Conservation (phyloP, 345 rosid genomes). For the Hibiscus mutabilis region DNA sequence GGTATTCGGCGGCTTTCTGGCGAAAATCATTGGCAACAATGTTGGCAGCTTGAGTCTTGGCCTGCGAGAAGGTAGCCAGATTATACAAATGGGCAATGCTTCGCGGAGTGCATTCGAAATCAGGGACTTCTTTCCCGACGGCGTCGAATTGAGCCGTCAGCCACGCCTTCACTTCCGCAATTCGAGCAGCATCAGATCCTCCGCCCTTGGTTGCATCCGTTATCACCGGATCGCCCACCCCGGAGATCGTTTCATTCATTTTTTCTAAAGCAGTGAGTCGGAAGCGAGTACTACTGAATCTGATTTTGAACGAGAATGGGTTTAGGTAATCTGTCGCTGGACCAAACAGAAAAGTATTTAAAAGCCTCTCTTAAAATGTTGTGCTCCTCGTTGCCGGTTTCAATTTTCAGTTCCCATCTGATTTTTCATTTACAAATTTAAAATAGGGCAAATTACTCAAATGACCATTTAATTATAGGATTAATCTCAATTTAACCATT, state of each 20-base stretch:
- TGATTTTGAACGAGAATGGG: background rate
- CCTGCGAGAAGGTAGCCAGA: constrained; percentile 70
- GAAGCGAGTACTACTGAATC: background rate
- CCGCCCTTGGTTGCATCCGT: constrained; percentile 39
- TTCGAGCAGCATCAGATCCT: constrained; percentile 56
- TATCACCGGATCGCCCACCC: constrained; percentile 24
- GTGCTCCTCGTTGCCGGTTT: no score
- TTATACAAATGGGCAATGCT: constrained; percentile 68
- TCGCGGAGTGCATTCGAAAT: constrained; percentile 78
- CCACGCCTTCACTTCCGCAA: constrained; percentile 80
- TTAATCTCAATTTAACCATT: no score
- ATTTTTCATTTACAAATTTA: no score
- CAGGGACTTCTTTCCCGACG: constrained; percentile 72
- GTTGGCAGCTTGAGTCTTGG: constrained; percentile 76
- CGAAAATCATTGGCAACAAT: constrained; percentile 91
- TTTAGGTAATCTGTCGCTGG: background rate
- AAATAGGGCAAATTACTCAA: no score
- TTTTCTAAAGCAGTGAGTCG: background rate
- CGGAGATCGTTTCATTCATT: constrained; percentile 44
- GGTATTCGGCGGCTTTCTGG: constrained; percentile 76
- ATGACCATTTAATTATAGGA: no score
- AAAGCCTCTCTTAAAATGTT: no score
- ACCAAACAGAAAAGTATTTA: background rate
- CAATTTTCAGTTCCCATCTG: no score
- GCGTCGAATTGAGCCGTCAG: constrained; percentile 76